Evolutionary conservation across 768 basidiomycete species (phyloP), one percentile per base, ranked within the genome.

Genomic region (Macrolepiota dolichaula): DNA sequence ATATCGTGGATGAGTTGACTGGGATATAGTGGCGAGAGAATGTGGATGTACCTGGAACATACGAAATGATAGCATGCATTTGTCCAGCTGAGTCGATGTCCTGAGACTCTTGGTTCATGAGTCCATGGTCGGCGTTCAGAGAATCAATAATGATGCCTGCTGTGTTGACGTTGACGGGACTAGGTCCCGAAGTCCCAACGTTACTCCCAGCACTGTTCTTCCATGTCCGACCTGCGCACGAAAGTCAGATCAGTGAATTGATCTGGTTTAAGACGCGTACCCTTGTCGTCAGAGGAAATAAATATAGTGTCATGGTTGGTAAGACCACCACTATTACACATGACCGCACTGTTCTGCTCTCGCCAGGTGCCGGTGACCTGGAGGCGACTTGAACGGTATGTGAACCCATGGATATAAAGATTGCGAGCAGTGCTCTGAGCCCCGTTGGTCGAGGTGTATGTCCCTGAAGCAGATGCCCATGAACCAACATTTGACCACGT

Each of bases 71-170:
- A 4, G 72, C 69, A 60, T 81, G 80, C 38, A 80, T 74, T 55
- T 76, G 76, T 29, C 79, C 79, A 2, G 69, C 56, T 2, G 79
- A 79, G 55, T 81, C 80, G 2, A 80, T 75, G 17, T 72, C 75
- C 68, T 81, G 80, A 0, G 79, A 78, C 61, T 81, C 80, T 65
- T 81, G 80, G 64, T 81, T 81, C 78, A 81, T 80, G n/a, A 81
- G 71, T 1, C 75, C 80, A 64, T 81, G 80, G 61, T 81, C 76
- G 10, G 80, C 77, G 55, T 81, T 74, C 22, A 80, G 68, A 3
- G 77, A 66, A 58, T 81, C 80, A 25, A 79, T 70, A 55, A 79
- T 76, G 15, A 80, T 77, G 11, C 78, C 80, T 6, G 66, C 71
- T 1, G 76, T 76, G 52, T 78, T 80, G 51, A 81, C 78, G 57